A percentile compares a stretch with the other conserved stretches of the same genome.
Evolutionary conservation across 2,329 filamentous ascomycete species (phyloP).

Genomic region (Nigrospora oryzae): DNA sequence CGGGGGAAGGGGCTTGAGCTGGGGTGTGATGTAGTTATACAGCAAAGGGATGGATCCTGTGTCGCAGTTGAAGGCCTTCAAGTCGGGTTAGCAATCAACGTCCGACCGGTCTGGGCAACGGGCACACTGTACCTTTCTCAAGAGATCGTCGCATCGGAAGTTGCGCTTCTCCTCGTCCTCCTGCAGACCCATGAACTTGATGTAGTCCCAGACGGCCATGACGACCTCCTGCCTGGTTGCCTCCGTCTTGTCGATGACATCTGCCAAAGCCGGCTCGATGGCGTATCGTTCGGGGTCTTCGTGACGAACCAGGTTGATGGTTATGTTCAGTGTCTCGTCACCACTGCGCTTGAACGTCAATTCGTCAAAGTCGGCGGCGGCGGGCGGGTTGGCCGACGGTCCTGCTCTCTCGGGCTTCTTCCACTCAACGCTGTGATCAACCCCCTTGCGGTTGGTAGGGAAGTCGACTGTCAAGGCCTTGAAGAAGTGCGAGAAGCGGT

Average conservation of each 20-base stretch:
- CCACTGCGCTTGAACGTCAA: conserved; percentile 85
- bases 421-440: conserved; percentile 68
- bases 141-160: conserved; percentile 78
- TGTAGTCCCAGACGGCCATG: conserved; percentile 93
- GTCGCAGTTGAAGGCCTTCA: conserved; percentile 60
- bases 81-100: conserved; percentile 12
- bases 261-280: conserved; percentile 69
- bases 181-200: conserved; percentile 74
- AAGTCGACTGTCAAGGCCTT: conserved; percentile 70
- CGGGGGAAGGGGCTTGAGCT: conserved; percentile 72
- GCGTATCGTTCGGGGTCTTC: conserved; percentile 80
- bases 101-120: neutral
- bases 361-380: conserved; percentile 76
- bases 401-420: conserved; percentile 61
- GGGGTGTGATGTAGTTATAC: conserved; percentile 68
- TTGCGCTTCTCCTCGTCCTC: conserved; percentile 93
- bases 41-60: conserved; percentile 83
- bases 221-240: conserved; percentile 82
- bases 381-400: conserved; percentile 46
- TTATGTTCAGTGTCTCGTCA: conserved; percentile 88
- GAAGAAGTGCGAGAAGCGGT: conserved; percentile 71
- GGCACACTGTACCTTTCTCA: conserved; percentile 59
- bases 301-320: conserved; percentile 75
- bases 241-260: conserved; percentile 78
- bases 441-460: conserved; percentile 51